Base-by-base conservation (phyloP, 1,139 yeast species). In the Nakaseomyces nivariensis region DNA sequence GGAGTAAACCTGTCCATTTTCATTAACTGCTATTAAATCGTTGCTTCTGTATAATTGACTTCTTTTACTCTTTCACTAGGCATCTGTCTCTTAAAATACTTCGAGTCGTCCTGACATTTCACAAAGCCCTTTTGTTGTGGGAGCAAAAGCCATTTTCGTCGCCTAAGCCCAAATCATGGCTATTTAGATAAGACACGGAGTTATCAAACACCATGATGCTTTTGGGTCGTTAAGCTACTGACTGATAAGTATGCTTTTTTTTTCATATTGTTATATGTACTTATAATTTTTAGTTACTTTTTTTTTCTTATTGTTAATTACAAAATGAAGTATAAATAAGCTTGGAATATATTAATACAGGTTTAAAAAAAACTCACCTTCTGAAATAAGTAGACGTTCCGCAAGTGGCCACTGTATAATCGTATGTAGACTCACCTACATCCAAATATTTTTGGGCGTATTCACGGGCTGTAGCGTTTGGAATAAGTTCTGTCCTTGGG, bases 341-440 rank as follows among this genome's bases (percentile, higher is more conserved):
- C n/a, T 8, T 10, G 36, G 10, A 33, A 33, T n/a, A 33, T 29
- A 29, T 29, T 2, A 7, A 29, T 6, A 29, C 6, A 3, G 31
- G 9, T 6, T 7, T n/a, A n/a, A n/a, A 7, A 3, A 29, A 7
- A 33, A n/a, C 13, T 33, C 36, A 33, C 10, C 92, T 78, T 54
- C 74, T 81, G 68, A 89, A 92, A 67, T 83, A 87, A 22, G 78
- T 76, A 1, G 95, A 83, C 9, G 83, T 74, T 46, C 83, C 81
- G 73, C 88, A 77, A 57, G 79, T 75, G 5, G 88, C 85, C 11
- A 85, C 82, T 37, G 86, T 72, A 51, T 78, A 76, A 62, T 89
- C 96, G 59, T 84, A 81, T 4, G 85, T 72, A 66, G 81, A 79
- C 61, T 92, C 98, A n/a, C 98, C 98, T 34, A 83, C 67, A 51